A percentile compares a stretch with the other conserved stretches of the same genome.
Conservation (phyloP, 2,329 filamentous ascomycete species). For the Penicillium sp. region DNA sequence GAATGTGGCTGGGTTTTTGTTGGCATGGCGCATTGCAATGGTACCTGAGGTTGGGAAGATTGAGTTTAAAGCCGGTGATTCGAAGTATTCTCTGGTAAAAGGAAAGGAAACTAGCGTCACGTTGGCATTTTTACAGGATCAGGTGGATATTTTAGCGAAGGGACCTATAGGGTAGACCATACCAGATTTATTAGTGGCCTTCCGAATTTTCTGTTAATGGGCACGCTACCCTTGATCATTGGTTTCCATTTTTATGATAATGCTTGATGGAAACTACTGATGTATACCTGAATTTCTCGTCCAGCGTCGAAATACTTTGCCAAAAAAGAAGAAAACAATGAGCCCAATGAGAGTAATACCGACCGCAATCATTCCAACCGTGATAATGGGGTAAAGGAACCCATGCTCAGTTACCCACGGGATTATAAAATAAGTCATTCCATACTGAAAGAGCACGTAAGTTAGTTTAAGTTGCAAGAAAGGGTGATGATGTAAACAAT, state of each 20-base stretch:
- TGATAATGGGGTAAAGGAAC: background rate
- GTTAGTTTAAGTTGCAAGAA: background rate
- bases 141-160: slow-evolving; percentile 1
- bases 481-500: background rate
- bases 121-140: slow-evolving; percentile 6
- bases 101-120: slow-evolving; percentile 6
- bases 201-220: too few relatives aligned
- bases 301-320: background rate
- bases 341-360: background rate
- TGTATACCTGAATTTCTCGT: background rate
- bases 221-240: too few relatives aligned
- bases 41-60: slow-evolving; percentile 9
- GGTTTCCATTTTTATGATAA: background rate
- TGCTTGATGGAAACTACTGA: background rate
- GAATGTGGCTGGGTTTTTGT: slow-evolving; percentile 22
- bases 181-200: background rate
- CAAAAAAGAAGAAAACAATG: background rate
- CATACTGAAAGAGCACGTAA: background rate
- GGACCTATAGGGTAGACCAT: background rate
- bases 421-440: background rate
- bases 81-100: slow-evolving; percentile 2
- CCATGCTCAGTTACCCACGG: background rate
- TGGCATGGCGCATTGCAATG: slow-evolving; percentile 23
- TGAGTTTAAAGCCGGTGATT: slow-evolving; percentile 1
- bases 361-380: background rate